Evolutionary conservation across 2,329 filamentous ascomycete species (phyloP).

Genomic region (Talaromyces rugulosus): DNA sequence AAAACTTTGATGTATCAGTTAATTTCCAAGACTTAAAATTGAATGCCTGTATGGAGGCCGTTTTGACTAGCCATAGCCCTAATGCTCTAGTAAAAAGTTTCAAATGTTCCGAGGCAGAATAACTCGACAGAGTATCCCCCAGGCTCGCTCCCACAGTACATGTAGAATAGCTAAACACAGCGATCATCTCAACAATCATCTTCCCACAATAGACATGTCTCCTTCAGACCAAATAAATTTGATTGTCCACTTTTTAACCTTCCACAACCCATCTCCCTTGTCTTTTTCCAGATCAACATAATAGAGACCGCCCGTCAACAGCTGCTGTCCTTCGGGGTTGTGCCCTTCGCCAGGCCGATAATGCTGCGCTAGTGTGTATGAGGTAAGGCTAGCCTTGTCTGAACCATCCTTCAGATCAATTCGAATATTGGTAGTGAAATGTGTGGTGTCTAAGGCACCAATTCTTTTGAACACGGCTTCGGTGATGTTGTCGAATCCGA

Average conservation of each 20-base stretch:
- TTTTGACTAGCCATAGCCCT: too few relatives aligned
- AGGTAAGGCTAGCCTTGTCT: slow-evolving; percentile 22
- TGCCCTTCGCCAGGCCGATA: slow-evolving; percentile 21
- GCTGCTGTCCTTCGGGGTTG: slow-evolving; percentile 20
- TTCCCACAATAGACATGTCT: slow-evolving; percentile 1
- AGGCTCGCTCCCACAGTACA: background rate
- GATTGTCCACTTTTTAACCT: slow-evolving; percentile 26
- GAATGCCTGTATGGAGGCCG: too few relatives aligned
- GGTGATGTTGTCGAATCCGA: slow-evolving; percentile 13
- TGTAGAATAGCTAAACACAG: background rate
- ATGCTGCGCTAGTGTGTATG: slow-evolving; percentile 25
- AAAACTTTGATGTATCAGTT: too few relatives aligned
- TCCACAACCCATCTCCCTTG: slow-evolving; percentile 26
- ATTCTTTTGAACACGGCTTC: slow-evolving; percentile 14
- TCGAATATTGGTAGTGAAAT: slow-evolving; percentile 28
- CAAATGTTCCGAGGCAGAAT: too few relatives aligned
- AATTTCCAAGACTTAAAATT: too few relatives aligned
- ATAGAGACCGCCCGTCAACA: slow-evolving; percentile 24
- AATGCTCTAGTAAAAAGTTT: too few relatives aligned
- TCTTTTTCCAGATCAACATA: slow-evolving; percentile 27
- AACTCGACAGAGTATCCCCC: background rate
- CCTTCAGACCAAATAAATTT: slow-evolving; percentile 24
- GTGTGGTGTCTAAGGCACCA: slow-evolving; percentile 26
- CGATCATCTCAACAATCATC: background rate
- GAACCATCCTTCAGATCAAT: slow-evolving; percentile 23